Evolutionary conservation across 352 stramenopile species (phyloP), one percentile per base, ranked within the genome.

Genomic region (Phytophthora gonapodyides): DNA sequence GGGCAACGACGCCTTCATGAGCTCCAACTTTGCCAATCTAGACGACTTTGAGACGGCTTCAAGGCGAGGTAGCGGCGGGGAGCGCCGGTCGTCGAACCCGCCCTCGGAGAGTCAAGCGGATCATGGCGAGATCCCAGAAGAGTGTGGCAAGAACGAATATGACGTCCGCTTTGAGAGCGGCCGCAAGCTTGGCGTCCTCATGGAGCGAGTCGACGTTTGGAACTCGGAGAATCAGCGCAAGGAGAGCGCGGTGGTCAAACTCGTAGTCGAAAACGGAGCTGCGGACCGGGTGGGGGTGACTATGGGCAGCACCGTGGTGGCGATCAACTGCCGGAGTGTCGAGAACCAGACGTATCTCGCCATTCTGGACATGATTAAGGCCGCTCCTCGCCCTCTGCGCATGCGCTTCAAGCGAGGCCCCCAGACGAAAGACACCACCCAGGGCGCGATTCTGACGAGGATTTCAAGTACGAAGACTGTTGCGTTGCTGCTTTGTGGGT

Each of bases 131-230:
- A 55, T 84, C 3, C 17, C 45, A 3, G 57, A 63, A 12, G 73
- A 82, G 57, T 87, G 80, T 21, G 73, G 57, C 6, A 53, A 66
- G 10, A 67, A 84, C 55, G 84, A 94, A 62, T 92, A 91, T 50
- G 83, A 94, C 41, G 81, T 89, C 50, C 80, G 70, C 11, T 94
- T 94, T 42, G 84, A 92, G 57, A 83, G 61, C 34, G 84, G 84
- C 9, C 73, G 76, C 11, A 94, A 94, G 59, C 71, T 92, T 12
- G 82, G 84, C n/a, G 84, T 94, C 37, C 66, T 94, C 24, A 91
- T 92, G 82, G 84, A 94, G 57, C 77, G 83, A 30, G 80, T 92
- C 3, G 82, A 92, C 48, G 66, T 87, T 24, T 94, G 74, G 69
- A 82, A 70, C 15, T 53, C 73, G 12, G 73, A 86, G 3, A 79